Base-by-base conservation (phyloP, 2,329 filamentous ascomycete species). In the Cladosporium halotolerans region DNA sequence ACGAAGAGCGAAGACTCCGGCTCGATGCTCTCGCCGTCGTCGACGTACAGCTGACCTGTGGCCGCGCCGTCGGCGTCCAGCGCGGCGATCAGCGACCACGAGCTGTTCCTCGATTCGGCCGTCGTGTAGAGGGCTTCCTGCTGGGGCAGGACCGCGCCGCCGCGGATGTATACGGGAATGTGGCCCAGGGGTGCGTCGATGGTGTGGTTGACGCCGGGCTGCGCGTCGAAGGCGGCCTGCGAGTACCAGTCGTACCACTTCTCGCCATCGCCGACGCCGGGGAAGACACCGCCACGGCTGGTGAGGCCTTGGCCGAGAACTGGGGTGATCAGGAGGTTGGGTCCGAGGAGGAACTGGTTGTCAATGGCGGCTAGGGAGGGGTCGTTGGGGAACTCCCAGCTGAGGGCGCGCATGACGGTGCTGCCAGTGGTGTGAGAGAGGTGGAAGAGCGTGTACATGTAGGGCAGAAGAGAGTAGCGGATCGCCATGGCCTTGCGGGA, bases 221-320 rank as follows among this genome's bases (percentile, higher is more conserved):
- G 56, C 0, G 74, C 78, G 13, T 72, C 63, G 3, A 88, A 73
- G 0, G 74, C 74, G 0, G 75, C 76, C 47, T 82, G 79, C n/a
- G 79, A 85, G 68, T 89, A 89, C 85, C 86, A 91, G 66, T 91
- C 86, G 62, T 89, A 91, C 83, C 86, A 91, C 2, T 82, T 67
- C 39, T 81, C 79, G 19, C 74, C 82, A 1, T 76, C 68, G 2
- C 76, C 75, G 2, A 82, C 68, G 6, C 85, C 85, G 0, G 86
- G 86, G 67, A 90, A 89, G 3, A 88, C 79, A 7, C 83, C 86
- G 23, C 80, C 72, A 7, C 88, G 85, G 1, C 75, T 78, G 0
- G 72, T 79, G 14, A 79, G 79, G 7, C 80, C 82, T 57, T 83
- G 82, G 3, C 76, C 79, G 1, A 89, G 76, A 0, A 85, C 84